phyloP scores from a whole-genome alignment of 1,139 yeast genomes.

The Meyerozyma carpophila region DNA sequence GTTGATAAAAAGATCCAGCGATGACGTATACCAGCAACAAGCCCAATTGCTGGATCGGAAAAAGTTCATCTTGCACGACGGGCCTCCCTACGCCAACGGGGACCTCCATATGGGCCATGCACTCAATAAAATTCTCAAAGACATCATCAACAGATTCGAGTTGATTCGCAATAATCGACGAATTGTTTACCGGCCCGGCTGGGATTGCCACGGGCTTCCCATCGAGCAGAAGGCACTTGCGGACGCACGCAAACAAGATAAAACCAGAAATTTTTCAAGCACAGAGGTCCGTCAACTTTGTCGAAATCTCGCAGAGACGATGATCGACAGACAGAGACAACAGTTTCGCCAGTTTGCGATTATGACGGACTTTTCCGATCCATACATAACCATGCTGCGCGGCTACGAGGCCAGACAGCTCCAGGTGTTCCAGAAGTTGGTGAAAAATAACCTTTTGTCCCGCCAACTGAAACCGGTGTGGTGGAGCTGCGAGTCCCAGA shows the following conservation, averaged over 20 bases:
- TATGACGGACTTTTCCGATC: constrained; percentile 73
- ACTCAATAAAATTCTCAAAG: constrained; percentile 81
- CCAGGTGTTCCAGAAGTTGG: constrained; percentile 59
- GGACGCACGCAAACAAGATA: constrained; percentile 23
- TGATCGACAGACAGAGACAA: constrained; percentile 57
- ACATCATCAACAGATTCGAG: constrained; percentile 71
- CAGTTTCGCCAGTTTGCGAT: constrained; percentile 70
- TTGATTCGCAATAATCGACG: constrained; percentile 51
- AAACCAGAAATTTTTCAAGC: constrained; percentile 16
- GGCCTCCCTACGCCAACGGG: constrained; percentile 98
- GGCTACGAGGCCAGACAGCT: constrained; percentile 73
- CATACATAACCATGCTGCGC: constrained; percentile 69
- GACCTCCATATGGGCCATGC: constrained; percentile 93
- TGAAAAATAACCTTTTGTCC: constrained; percentile 62
- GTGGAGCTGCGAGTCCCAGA: constrained; percentile 93
- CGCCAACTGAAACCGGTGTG: constrained; percentile 92
- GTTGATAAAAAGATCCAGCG: constrained; percentile 24
- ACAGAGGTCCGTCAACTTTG: constrained; percentile 60
- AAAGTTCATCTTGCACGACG: constrained; percentile 79
- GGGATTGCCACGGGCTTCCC: constrained; percentile 99
- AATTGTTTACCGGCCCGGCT: constrained; percentile 80
- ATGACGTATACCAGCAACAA: constrained; percentile 34
- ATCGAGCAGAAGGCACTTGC: constrained; percentile 82
- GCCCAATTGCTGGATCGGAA: constrained; percentile 18
- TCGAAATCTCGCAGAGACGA: constrained; percentile 56